Evolutionary conservation across 345 rosid genomes (phyloP).

Genomic region (Camelina laxa): DNA sequence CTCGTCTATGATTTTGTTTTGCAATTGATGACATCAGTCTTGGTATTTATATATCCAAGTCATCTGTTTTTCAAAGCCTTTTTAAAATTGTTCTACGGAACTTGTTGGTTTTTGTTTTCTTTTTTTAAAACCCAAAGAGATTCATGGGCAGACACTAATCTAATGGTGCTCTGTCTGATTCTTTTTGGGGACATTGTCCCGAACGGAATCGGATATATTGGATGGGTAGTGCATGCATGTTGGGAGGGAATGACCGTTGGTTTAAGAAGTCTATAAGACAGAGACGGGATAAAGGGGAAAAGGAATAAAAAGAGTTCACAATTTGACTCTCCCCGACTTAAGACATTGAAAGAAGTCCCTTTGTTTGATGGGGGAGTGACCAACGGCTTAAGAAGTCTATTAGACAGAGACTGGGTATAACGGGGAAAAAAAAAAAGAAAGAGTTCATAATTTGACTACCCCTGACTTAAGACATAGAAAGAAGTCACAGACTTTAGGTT

Average conservation of each 20-base stretch:
- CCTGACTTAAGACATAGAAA: no score
- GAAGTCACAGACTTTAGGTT: no score
- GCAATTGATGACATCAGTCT: no score
- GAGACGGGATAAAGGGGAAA: no score
- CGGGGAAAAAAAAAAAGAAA: no score
- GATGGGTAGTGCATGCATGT: conserved; percentile 7
- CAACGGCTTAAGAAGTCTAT: no score
- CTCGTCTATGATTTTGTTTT: neutral
- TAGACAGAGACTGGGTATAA: neutral
- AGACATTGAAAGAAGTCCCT: neutral
- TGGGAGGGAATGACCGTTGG: neutral
- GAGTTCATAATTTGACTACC: no score
- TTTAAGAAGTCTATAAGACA: no score
- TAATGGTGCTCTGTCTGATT: conserved; percentile 11
- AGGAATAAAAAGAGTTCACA: no score
- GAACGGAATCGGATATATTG: neutral
- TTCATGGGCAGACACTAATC: conserved; percentile 3
- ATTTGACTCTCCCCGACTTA: neutral
- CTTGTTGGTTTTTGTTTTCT: neutral
- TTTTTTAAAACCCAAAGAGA: neutral
- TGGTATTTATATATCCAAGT: no score
- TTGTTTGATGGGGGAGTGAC: no score
- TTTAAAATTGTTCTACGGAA: neutral
- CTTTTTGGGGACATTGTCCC: conserved; percentile 5
- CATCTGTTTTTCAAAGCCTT: no score